Base-by-base conservation (phyloP, 2,329 filamentous ascomycete genomes). In the Diaporthe australafricana region DNA sequence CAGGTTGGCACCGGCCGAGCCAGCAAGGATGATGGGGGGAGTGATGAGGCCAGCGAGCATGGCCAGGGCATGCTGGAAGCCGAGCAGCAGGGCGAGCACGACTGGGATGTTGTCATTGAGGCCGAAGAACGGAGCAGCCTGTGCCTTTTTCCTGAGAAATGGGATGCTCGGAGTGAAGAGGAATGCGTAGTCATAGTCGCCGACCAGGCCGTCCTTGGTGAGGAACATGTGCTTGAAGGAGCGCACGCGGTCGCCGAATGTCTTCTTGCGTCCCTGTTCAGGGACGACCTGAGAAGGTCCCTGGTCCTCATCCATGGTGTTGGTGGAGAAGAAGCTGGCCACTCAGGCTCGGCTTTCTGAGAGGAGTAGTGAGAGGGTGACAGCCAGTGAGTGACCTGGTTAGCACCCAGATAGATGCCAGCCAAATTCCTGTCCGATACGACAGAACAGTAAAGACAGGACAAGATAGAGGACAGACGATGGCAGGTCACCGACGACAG, bases 121-220 rank as follows among this genome's bases (percentile, higher is more conserved):
- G n/a, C 93, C 94, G 77, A 96, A 96, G 81, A 97, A 96, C 0
- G 94, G 94, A 40, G 92, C 90, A n/a, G 87, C 84, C 74, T 83
- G 82, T 42, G 80, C 80, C 6, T 83, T 77, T 80, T 88, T 90
- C 78, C 88, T 91, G 86, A 96, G 91, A 81, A 98, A 98, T 0
- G 95, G 95, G 27, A 98, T 82, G 76, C 93, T 95, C 1, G 90
- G 93, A 27, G 85, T 90, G 86, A 98, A 97, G 50, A 98, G 90
- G 78, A 95, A 96, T 45, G 81, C 93, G 87, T 98, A 98, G 86
- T 98, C 93, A 82, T 98, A 98, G 77, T 91, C 87, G 74, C 95
- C 95, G 70, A 98, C 82, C 32, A 98, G 87, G 16, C 95, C 95
- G 1, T 95, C 88, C 73, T 85, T 91, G 56, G 88, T 90, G 68